Conservation (phyloP, 1,284 basidiomycete species). For the Fomitopsis betulina region DNA sequence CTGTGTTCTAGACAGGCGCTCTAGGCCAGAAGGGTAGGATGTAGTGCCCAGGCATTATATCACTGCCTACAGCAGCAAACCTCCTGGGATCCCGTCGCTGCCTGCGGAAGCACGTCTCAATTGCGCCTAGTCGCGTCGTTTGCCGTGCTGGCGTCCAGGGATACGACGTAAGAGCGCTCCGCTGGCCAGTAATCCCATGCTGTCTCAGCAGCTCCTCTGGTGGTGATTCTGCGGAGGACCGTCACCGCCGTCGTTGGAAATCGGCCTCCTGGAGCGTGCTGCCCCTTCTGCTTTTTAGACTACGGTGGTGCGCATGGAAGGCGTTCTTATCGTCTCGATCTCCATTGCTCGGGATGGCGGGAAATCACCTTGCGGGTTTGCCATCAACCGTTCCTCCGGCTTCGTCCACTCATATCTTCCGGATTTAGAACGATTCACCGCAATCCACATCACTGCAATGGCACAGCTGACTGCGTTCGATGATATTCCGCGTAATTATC, state of each 20-base stretch:
- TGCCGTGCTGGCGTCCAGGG: not conserved
- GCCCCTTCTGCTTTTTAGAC: not conserved
- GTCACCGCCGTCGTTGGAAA: conserved; percentile 1
- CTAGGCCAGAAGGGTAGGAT: not conserved
- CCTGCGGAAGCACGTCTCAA: not conserved
- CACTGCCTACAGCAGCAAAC: not conserved
- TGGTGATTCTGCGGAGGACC: conserved; percentile 1
- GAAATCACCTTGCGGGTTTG: not conserved
- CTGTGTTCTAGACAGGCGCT: not conserved
- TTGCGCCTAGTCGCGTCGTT: conserved; percentile 1
- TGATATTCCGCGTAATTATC: not conserved
- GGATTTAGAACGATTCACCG: not conserved
- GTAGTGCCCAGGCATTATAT: not conserved
- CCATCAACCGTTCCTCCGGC: not conserved
- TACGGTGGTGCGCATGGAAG: not conserved
- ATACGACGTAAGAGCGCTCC: not conserved
- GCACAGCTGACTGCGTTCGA: not conserved
- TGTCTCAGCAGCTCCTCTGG: not conserved
- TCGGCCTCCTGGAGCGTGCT: not conserved
- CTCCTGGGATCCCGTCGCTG: not conserved
- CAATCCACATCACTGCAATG: not conserved
- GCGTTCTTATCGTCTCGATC: not conserved
- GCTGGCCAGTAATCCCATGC: not conserved
- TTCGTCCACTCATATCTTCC: not conserved
- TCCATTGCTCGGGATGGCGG: not conserved